Evolutionary conservation across 202 grass and related monocot genomes (phyloP), one percentile per base, ranked within the genome.

Genomic region (Miscanthus sacchariflorus): DNA sequence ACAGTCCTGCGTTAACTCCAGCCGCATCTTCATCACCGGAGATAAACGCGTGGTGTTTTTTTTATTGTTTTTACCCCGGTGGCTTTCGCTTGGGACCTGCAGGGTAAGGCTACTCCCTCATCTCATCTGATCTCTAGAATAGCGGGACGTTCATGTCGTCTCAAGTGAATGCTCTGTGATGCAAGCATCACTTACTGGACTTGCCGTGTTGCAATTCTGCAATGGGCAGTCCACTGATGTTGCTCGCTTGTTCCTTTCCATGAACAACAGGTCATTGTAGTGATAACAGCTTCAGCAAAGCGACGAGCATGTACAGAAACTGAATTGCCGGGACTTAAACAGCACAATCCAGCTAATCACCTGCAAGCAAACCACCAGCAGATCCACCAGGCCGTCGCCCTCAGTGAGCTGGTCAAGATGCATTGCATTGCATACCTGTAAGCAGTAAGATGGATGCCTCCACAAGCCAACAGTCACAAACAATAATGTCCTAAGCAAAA

Each of bases 151-250:
- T 83, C 84, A 14, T 72, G 43, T 19, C 72, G 42, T 90, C 78
- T 81, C 38, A 27, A 56, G 42, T 12, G 19, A 46, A 69, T 80
- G 84, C 44, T 83, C 43, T 70, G 40, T 72, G 79, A 87, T 40
- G 43, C 58, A 36, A 67, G 28, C 84, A 67, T 44, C 21, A 54
- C n/a, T 65, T 21, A 33, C 75, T 76, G 28, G 21, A 69, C 12
- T 21, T 33, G 18, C 33, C 23, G 45, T 8, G 61, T 61, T 12
- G 46, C 45, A 18, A 13, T 12, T 25, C 49, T 80, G 77, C 59
- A 75, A 30, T 68, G 9, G 27, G 8, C 2, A 67, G 64, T 30
- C 24, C 64, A 67, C 64, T 66, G 10, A 66, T 28, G 63, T 12
- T 65, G 61, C 10, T 24, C n/a, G 63, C 63, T 13, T 66, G 25